phyloP scores from a whole-genome alignment of 129 eudicot genomes.

The Artemisia tridentata region DNA sequence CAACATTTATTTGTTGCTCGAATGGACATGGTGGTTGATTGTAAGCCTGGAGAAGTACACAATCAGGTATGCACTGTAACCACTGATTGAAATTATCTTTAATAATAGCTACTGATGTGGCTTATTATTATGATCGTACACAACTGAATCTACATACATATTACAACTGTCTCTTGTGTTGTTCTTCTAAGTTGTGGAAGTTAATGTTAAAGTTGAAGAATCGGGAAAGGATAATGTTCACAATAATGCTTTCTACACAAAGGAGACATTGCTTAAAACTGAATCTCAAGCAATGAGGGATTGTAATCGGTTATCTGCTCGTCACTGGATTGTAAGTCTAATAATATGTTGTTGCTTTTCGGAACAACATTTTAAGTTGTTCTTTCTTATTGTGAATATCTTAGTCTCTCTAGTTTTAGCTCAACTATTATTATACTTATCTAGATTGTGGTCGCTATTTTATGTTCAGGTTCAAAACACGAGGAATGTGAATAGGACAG shows the following conservation, averaged over 20 bases:
- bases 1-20: constrained; percentile 92
- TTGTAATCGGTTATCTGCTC: constrained; percentile 77
- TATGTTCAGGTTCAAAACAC: constrained; percentile 68
- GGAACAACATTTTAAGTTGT: not conserved
- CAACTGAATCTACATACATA: not conserved
- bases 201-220: constrained; percentile 84
- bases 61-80: constrained; percentile 52
- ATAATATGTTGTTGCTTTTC: constrained; percentile 2
- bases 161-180: constrained; percentile 11
- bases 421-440: not conserved
- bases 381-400: not conserved
- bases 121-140: not conserved
- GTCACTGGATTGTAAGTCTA: constrained; percentile 90
- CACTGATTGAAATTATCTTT: not conserved
- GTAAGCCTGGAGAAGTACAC: constrained; percentile 79
- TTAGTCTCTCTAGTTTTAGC: not conserved
- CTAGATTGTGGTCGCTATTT: not conserved
- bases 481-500: constrained; percentile 84
- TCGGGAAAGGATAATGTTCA: constrained; percentile 73
- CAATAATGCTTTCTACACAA: constrained; percentile 85
- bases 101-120: not conserved
- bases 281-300: constrained; percentile 91
- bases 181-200: constrained; percentile 70
- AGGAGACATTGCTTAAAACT: constrained; percentile 78
- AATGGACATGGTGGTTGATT: constrained; percentile 92